These are phyloP conservation scores for Microdochium nivale DNA, from an alignment of 2,329 filamentous ascomycete species.

Conservation along the genomic window DNA sequence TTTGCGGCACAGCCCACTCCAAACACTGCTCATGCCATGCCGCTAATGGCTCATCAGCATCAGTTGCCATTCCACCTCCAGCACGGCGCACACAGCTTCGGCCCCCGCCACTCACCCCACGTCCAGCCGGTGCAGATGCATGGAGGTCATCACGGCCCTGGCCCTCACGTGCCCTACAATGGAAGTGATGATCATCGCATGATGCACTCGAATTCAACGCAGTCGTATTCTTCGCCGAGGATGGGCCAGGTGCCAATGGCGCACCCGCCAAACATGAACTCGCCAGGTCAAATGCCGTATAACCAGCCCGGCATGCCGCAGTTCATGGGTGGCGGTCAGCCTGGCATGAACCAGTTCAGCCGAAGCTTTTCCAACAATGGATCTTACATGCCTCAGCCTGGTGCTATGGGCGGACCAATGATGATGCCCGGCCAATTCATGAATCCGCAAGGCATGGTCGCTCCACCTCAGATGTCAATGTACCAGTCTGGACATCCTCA, in stretches of 20 bases:
- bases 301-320: conserved; percentile 64
- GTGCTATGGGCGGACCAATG: conserved; percentile 67
- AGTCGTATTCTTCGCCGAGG: conserved; percentile 79
- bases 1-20: conserved; percentile 57
- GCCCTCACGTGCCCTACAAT: conserved; percentile 57
- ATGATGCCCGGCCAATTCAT: conserved; percentile 79
- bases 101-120: conserved; percentile 62
- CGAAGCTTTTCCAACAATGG: conserved; percentile 64
- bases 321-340: conserved; percentile 60
- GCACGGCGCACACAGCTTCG: conserved; percentile 59
- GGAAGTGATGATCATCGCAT: conserved; percentile 79
- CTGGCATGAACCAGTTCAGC: conserved; percentile 59
- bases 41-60: conserved; percentile 72
- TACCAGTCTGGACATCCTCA: conserved; percentile 59
- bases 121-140: conserved; percentile 74
- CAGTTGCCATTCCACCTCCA: conserved; percentile 79
- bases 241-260: conserved; percentile 61
- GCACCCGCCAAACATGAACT: conserved; percentile 60
- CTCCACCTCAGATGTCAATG: conserved; percentile 69
- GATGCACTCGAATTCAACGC: conserved; percentile 76
- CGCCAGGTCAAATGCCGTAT: conserved; percentile 62
- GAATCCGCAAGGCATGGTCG: conserved; percentile 60
- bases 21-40: conserved; percentile 59
- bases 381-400: conserved; percentile 65
- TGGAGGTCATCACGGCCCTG: conserved; percentile 60